phyloP scores from a whole-genome alignment of 495 filamentous ascomycete genomes.

The Aspergillus campestris region DNA sequence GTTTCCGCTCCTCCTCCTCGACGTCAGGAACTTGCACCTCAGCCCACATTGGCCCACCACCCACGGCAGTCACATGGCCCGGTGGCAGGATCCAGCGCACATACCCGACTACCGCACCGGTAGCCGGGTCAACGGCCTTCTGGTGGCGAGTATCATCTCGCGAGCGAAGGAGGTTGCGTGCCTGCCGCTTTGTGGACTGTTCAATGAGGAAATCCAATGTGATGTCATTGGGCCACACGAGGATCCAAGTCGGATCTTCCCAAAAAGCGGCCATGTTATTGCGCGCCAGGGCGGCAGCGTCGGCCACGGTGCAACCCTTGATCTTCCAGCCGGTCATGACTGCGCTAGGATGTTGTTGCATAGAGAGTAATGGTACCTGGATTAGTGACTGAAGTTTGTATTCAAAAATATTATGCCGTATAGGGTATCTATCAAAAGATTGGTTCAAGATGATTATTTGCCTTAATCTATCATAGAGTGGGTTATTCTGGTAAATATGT shows the following conservation, averaged over 20 bases:
- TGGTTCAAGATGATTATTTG: no score
- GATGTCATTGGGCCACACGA: slow-evolving; percentile 15
- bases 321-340: no score
- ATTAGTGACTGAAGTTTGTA: no score
- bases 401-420: no score
- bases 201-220: slow-evolving; percentile 16
- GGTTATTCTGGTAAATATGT: no score
- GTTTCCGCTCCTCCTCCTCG: slow-evolving; percentile 7
- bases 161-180: slow-evolving; percentile 12
- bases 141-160: slow-evolving; percentile 17
- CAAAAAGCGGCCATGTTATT: slow-evolving; percentile 23
- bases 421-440: no score
- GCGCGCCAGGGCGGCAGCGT: slow-evolving; percentile 12
- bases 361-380: no score
- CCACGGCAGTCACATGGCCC: background rate
- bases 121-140: slow-evolving; percentile 19
- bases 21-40: slow-evolving; percentile 4
- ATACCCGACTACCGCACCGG: slow-evolving; percentile 19
- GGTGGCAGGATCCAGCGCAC: slow-evolving; percentile 19
- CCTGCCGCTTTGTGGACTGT: slow-evolving; percentile 11
- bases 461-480: no score
- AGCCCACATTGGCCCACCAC: slow-evolving; percentile 5
- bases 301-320: slow-evolving; percentile 15
- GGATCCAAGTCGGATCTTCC: slow-evolving; percentile 17
- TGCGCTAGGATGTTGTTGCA: no score